Evolutionary conservation across 768 basidiomycete species (phyloP).

Genomic region (Zangia roseola): DNA sequence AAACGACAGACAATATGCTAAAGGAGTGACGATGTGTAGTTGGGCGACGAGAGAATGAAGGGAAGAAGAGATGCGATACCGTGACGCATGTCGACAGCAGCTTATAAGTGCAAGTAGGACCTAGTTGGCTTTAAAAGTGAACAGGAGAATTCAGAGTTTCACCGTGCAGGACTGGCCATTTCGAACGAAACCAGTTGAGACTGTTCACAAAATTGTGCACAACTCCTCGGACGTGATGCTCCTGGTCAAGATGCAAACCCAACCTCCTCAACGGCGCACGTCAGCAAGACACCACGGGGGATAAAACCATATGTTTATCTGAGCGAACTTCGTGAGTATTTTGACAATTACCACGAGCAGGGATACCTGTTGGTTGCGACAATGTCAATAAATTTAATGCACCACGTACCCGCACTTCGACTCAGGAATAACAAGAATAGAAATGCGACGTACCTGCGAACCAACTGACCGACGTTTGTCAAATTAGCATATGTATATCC

Average conservation of each 20-base stretch:
- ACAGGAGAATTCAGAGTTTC: background rate
- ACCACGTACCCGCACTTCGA: no score
- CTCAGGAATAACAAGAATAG: no score
- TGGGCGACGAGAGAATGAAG: background rate
- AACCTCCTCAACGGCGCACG: background rate
- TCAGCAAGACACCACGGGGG: no score
- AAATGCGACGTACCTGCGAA: no score
- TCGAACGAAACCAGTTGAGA: conserved; percentile 2
- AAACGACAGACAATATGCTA: conserved; percentile 9
- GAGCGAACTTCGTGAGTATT: no score
- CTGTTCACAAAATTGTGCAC: background rate
- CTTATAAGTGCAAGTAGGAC: conserved; percentile 9
- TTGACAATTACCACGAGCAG: no score
- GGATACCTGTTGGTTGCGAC: no score
- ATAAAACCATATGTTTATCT: no score
- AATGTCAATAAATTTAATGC: no score
- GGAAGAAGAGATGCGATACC: conserved; percentile 1
- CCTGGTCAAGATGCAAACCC: background rate
- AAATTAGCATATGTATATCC: no score
- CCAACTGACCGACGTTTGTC: no score
- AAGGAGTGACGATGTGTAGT: conserved; percentile 12
- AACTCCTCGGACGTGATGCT: no score
- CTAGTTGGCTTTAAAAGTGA: conserved; percentile 18
- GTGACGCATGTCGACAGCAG: background rate
- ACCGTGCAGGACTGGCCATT: background rate